phyloP scores from a whole-genome alignment of 2,329 filamentous ascomycete species.

The Aureobasidium sp. region DNA sequence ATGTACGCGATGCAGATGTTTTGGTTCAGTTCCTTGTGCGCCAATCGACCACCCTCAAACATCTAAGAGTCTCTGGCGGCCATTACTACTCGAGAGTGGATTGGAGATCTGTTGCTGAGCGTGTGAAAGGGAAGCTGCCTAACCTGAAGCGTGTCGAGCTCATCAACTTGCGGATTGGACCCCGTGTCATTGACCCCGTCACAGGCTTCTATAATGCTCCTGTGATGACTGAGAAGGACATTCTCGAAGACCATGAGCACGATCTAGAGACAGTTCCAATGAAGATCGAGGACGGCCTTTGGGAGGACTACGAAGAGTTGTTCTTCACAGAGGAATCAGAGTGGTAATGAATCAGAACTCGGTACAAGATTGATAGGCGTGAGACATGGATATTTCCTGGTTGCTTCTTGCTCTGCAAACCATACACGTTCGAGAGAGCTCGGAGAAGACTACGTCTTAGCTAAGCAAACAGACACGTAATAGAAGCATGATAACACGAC shows the following conservation, averaged over 20 bases:
- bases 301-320: not conserved
- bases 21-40: not conserved
- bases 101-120: not conserved
- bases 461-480: not conserved
- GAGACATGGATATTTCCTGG: not conserved
- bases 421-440: too few species aligned
- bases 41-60: not conserved
- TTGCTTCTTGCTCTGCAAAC: not conserved
- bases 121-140: not conserved
- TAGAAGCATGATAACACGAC: not conserved
- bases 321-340: not conserved
- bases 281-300: not conserved
- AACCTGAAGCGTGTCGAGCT: not conserved
- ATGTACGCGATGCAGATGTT: not conserved
- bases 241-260: not conserved
- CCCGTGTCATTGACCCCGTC: too few species aligned
- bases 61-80: not conserved
- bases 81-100: not conserved
- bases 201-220: too few species aligned
- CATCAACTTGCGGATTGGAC: not conserved
- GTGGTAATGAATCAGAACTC: too few species aligned
- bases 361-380: not conserved
- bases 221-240: not conserved
- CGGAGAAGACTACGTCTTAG: not conserved
- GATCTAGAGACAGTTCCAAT: not conserved